phyloP scores from a whole-genome alignment of 208 protist species.

The Trypanosoma platydactyli region DNA sequence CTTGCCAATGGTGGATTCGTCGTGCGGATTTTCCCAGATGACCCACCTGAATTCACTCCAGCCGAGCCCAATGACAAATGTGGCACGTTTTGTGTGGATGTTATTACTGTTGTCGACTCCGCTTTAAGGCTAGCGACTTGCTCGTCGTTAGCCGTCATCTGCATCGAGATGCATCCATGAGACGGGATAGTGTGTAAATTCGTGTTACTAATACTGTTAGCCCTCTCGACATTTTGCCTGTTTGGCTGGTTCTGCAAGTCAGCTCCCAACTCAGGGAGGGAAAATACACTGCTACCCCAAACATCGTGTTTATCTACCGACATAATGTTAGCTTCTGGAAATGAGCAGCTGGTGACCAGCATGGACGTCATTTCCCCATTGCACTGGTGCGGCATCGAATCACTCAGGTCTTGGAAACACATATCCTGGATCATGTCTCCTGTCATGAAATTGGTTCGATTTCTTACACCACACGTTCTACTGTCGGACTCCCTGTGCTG shows the following conservation, averaged over 20 bases:
- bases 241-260: slow-evolving; percentile 1
- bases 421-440: slow-evolving; percentile 8
- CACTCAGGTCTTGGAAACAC: slow-evolving; percentile 6
- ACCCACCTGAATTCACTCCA: not conserved
- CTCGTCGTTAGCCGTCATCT: not conserved
- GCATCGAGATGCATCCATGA: not conserved
- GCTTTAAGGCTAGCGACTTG: not conserved
- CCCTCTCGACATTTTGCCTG: not conserved
- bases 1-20: slow-evolving; percentile 9
- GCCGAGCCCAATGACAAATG: not conserved
- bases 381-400: not conserved
- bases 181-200: not conserved
- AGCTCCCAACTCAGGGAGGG: slow-evolving; percentile 14
- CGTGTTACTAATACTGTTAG: not conserved
- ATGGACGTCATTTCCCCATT: not conserved
- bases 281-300: slow-evolving; percentile 18
- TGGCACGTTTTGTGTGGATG: not conserved
- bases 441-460: not conserved
- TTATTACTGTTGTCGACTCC: not conserved
- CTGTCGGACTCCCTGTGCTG: no score
- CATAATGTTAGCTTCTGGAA: slow-evolving; percentile 1
- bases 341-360: not conserved
- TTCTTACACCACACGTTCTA: no score
- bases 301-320: slow-evolving; percentile 10
- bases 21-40: not conserved